Conservation (phyloP, 164 flowering plant species). For the Euptelea pleiosperma region DNA sequence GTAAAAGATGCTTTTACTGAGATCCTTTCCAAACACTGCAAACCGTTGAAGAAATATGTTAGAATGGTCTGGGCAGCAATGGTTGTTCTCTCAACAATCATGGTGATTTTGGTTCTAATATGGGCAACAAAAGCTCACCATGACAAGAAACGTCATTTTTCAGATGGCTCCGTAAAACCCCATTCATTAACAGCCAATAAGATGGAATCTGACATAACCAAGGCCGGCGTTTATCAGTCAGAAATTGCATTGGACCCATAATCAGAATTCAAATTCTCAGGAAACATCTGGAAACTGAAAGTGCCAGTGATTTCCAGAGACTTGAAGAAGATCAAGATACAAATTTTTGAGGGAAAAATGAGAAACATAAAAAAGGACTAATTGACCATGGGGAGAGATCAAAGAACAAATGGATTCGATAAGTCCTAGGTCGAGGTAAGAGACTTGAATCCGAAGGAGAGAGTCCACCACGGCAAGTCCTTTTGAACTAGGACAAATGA, state of each 20-base stretch:
- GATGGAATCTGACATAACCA: constrained; percentile 20
- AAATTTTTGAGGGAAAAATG: too few relatives aligned
- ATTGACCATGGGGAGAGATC: too few relatives aligned
- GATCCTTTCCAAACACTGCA: constrained; percentile 61
- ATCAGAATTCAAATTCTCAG: too few relatives aligned
- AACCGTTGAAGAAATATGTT: constrained; percentile 53
- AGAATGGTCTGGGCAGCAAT: constrained; percentile 57
- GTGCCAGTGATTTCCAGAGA: too few relatives aligned
- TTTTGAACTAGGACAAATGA: too few relatives aligned
- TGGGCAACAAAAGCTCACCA: constrained; percentile 45
- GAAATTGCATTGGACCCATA: constrained; percentile 2
- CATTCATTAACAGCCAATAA: constrained; percentile 23
- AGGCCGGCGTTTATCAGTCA: not conserved
- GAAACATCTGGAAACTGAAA: too few relatives aligned
- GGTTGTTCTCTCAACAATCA: constrained; percentile 40
- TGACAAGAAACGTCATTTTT: constrained; percentile 28
- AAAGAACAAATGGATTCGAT: too few relatives aligned
- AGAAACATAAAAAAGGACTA: too few relatives aligned
- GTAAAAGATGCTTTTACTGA: constrained; percentile 63
- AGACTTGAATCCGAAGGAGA: too few relatives aligned
- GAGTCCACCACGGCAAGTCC: too few relatives aligned
- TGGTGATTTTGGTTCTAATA: constrained; percentile 48
- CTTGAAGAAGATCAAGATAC: too few relatives aligned
- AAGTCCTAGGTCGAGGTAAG: too few relatives aligned
- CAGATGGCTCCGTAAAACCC: constrained; percentile 46